These are phyloP conservation scores for Botrytis byssoidea DNA, from an alignment of 2,329 filamentous ascomycete genomes.

Conservation along the genomic window DNA sequence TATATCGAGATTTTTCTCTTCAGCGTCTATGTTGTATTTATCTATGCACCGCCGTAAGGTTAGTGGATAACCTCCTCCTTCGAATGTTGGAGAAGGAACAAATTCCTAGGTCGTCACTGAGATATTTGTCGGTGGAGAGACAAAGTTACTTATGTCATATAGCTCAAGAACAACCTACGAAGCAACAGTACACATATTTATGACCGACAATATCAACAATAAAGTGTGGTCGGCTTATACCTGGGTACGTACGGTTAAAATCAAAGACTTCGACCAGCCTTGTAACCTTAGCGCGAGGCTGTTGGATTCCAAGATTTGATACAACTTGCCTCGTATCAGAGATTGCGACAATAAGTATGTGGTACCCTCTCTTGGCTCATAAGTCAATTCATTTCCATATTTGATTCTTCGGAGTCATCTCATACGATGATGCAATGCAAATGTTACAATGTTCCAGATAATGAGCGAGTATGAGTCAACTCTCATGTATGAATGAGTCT, in stretches of 20 bases:
- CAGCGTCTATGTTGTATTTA: neutral
- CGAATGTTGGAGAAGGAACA: neutral
- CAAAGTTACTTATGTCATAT: neutral
- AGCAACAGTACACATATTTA: neutral
- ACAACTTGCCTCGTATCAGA: neutral
- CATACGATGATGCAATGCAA: neutral
- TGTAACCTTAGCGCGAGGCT: neutral
- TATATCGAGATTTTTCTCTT: neutral
- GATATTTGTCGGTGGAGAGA: neutral
- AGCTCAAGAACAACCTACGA: neutral
- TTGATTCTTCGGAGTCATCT: neutral
- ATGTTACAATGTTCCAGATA: neutral
- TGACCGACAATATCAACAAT: neutral
- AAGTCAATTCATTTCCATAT: neutral
- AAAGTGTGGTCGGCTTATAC: neutral
- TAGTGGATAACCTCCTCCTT: neutral
- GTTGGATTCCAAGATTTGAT: neutral
- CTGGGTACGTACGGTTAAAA: neutral
- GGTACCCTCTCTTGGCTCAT: neutral
- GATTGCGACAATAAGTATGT: neutral
- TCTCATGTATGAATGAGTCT: constrained; percentile 1
- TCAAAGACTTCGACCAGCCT: neutral
- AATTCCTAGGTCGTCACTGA: neutral
- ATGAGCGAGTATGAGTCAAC: constrained; percentile 17
- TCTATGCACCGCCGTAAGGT: neutral